Evolutionary conservation across 169 alveolate species (phyloP).

Genomic region (Amoebophrya sp.): DNA sequence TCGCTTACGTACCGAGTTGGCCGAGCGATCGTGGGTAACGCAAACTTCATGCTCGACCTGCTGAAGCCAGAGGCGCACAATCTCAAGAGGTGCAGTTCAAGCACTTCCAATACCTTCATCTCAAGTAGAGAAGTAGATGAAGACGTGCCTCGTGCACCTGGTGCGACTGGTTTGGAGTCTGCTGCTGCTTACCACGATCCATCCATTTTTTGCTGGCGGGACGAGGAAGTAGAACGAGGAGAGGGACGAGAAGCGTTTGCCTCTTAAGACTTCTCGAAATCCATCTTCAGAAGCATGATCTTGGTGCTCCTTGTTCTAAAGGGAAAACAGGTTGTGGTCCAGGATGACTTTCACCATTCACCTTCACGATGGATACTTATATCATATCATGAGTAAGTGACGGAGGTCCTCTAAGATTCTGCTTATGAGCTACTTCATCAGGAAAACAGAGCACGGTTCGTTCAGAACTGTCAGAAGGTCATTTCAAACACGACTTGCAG

Average conservation of each 20-base stretch:
- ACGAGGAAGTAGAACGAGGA: not conserved
- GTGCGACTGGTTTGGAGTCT: not conserved
- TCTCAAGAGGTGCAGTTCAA: not conserved
- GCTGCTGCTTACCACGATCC: not conserved
- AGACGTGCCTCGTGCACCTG: not conserved
- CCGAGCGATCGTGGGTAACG: not conserved
- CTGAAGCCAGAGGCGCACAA: not conserved
- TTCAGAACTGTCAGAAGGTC: not conserved
- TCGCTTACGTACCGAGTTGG: not conserved
- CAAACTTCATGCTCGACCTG: not conserved
- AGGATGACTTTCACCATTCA: too few relatives aligned
- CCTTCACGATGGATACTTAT: too few relatives aligned
- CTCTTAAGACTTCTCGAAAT: not conserved
- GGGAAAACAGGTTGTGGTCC: too few relatives aligned
- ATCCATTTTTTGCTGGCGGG: not conserved
- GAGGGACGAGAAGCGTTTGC: too few relatives aligned
- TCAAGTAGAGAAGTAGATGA: not conserved
- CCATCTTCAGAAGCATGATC: too few relatives aligned
- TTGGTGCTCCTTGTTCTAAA: too few relatives aligned
- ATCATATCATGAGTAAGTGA: too few relatives aligned
- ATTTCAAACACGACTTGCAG: not conserved
- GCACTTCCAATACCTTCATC: not conserved
- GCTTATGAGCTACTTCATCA: not conserved
- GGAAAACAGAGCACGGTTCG: not conserved
- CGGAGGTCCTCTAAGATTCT: too few relatives aligned